Base-by-base conservation (phyloP, 495 filamentous ascomycete genomes). In the Xylaria cubensis region DNA sequence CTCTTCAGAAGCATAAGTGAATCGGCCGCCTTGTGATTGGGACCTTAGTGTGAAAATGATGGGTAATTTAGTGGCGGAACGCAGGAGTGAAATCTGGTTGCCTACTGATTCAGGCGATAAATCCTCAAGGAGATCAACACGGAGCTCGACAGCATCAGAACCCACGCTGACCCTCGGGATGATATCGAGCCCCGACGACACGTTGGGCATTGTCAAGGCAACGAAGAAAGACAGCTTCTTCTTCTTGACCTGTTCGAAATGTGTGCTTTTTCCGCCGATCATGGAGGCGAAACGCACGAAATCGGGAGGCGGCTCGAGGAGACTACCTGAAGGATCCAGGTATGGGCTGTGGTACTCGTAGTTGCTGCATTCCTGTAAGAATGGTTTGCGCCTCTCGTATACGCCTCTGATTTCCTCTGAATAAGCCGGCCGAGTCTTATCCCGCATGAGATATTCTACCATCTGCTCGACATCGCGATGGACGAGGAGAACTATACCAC, bases 11-110 rank as follows among this genome's bases (percentile, higher is more conserved):
- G 89, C 85, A 75, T 98, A 94, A 0, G 92, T 94, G 83, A 97
- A 98, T 71, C 86, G 89, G 46, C 96, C 96, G 12, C 96, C 96
- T 81, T 99, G 96, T 69, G 89, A 89, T 72, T 88, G 83, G 4
- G 94, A 97, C 24, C 96, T 90, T 12, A 99, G 86, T 0, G 96
- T 98, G 84, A 97, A 99, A 75, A 99, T 94, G 19, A 98, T 83
- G 21, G 96, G 96, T 21, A 97, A 84, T n/a, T 89, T 84, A n/a
- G 90, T 89, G 19, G 85, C 86, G 21, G 90, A 90, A 62, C 94
- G 89, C 13, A 98, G 87, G 65, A 95, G 86, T 2, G 95, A 90
- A 36, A 98, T 85, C 75, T 98, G 94, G 56, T 91, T 89, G 44
- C 90, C 87, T 41, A 98, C 88, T 72, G 91, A 97, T 68, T 97